Evolutionary conservation across 345 rosid species (phyloP), one percentile per base, ranked within the genome.

Genomic region (Linum lewisii): DNA sequence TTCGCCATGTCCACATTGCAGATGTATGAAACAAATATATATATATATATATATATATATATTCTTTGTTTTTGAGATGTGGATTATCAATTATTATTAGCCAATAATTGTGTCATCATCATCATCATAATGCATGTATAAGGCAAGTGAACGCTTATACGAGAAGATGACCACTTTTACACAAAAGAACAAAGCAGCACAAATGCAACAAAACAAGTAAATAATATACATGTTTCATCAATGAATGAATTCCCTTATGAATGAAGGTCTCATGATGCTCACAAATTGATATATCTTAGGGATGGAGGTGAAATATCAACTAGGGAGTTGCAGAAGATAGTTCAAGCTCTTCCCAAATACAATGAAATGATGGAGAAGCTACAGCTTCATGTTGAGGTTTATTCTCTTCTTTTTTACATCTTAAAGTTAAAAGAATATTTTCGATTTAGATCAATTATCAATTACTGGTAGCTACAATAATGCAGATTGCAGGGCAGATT

Each of bases 121-220:
- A n/a, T n/a, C n/a, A n/a, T n/a, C n/a, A n/a, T n/a, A n/a, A n/a
- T n/a, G n/a, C n/a, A 29, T 54, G 64, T 67, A 61, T 66, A 75
- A 92, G 98, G 98, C 98, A 37, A 92, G 96, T 68, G 98, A 88
- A 77, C 78, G 90, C 56, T 84, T 92, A 79, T 80, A 79, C 63
- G 98, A 88, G 58, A 92, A 84, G 76, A 81, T 91, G 87, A 85
- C 89, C 52, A 91, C 71, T 71, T 86, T 91, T 60, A 74, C 74
- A 24, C 76, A 84, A 52, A 92, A 84, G 87, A 92, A 92, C 81
- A 92, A 84, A 77, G 98, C 98, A 38, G 96, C 98, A 18, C 92
- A 92, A 69, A 72, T 88, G 68, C 82, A 79, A 64, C 77, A 80
- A 50, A 77, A 73, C 14, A 52, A 24, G 56, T 52, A 52, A 9